Evolutionary conservation across 306 rosid genomes (phyloP), one percentile per base, ranked within the genome.

Genomic region (Fagus crenata): DNA sequence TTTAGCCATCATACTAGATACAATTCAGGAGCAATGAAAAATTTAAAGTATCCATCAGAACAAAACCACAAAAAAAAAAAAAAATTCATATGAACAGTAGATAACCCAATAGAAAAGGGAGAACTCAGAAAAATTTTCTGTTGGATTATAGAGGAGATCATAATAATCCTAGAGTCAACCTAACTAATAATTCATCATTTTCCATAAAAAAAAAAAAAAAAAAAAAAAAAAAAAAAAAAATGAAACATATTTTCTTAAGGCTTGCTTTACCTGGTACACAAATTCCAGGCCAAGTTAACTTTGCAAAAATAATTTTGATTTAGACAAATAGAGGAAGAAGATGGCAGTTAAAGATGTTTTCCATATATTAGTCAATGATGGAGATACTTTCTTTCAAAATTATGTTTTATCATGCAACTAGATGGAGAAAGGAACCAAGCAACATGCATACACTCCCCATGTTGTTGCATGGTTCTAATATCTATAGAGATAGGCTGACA

Each of bases 1-100:
- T 61, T 81, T 43, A 72, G 67, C 9, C 55, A 77, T 28, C 69
- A 58, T 36, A 56, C 49, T 77, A 9, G 28, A 56, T 36, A 71
- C 32, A 51, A 54, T 37, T 49, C 64, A 69, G 8, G 60, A 43
- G 2, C 32, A 17, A 32, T 35, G 14, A 32, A 41, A 61, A 64
- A 63, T 3, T 15, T 18, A n/a, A 18, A 7, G 51, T 28, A 33
- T 32, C n/a, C 60, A 71, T 32, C 31, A 71, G 17, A 9, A 40
- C n/a, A 68, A 17, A 18, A 78, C 42, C 53, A 54, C 11, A 46
- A 33, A 58, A 28, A 31, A 49, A 41, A 33, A 80, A 68, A 58
- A 56, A 14, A 35, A 63, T 5, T 35, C 70, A 37, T 64, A 15
- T 7, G 12, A 37, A 37, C 1, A 2, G 49, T 17, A 17, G 6